Evolutionary conservation across 129 eudicot species (phyloP).

Genomic region (Helichrysum umbraculigerum): DNA sequence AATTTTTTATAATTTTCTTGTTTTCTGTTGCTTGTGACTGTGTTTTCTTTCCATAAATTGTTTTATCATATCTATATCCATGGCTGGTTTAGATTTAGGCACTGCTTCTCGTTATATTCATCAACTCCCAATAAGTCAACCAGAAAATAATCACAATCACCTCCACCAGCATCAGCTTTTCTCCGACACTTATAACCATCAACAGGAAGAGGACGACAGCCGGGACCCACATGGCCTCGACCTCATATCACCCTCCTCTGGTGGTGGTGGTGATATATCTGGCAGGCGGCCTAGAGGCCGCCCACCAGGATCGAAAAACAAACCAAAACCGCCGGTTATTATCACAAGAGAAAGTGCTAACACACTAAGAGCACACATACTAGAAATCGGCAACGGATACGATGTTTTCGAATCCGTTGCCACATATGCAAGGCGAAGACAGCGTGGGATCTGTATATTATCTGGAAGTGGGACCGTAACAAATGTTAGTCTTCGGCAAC

Average conservation of each 20-base stretch:
- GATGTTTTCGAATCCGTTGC: slow-evolving; percentile 37
- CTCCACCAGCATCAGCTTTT: slow-evolving; percentile 34
- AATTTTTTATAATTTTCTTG: slow-evolving; percentile 37
- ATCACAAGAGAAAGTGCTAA: slow-evolving; percentile 42
- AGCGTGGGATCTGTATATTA: slow-evolving; percentile 40
- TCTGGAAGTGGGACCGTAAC: slow-evolving; percentile 36
- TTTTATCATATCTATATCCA: slow-evolving; percentile 26
- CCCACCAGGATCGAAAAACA: slow-evolving; percentile 38
- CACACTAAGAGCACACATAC: slow-evolving; percentile 37
- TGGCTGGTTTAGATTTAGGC: slow-evolving; percentile 41
- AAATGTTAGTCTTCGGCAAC: slow-evolving; percentile 34
- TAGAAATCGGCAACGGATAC: slow-evolving; percentile 29
- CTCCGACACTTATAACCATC: neutral
- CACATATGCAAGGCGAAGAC: slow-evolving; percentile 34
- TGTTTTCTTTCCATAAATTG: slow-evolving; percentile 27
- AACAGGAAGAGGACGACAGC: slow-evolving; percentile 12
- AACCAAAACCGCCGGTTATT: slow-evolving; percentile 39
- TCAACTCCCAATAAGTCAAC: slow-evolving; percentile 28
- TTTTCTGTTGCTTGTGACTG: slow-evolving; percentile 40
- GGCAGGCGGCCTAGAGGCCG: slow-evolving; percentile 39
- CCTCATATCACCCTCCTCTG: slow-evolving; percentile 15
- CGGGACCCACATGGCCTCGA: slow-evolving; percentile 17
- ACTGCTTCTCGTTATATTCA: slow-evolving; percentile 33
- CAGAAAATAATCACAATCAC: slow-evolving; percentile 18
- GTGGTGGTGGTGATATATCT: slow-evolving; percentile 17